Evolutionary conservation across 257 asterid genomes (phyloP), one percentile per base, ranked within the genome.

Genomic region (Mentha longifolia): DNA sequence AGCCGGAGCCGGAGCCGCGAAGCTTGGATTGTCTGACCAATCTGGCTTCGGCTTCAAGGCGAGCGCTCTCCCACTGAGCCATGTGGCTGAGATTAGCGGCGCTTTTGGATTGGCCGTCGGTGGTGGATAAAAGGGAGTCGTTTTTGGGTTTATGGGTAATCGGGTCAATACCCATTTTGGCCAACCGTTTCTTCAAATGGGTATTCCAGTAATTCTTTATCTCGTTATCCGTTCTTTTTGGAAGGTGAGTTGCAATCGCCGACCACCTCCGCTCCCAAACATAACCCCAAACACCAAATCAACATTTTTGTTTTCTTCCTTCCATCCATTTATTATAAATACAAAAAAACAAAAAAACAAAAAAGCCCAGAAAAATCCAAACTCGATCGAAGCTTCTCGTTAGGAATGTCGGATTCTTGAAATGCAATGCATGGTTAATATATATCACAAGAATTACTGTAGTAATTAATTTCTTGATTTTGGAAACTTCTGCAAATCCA

Each of bases 1-100:
- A n/a, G n/a, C n/a, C 72, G 22, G 87, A 82, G 20, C 56, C 78
- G 19, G 81, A 68, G 31, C 78, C 82, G 14, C 87, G 86, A 12
- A 91, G 85, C 65, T 89, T 91, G 17, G 97, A 91, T 33, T 88
- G 97, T 8, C 91, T 30, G 61, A 75, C 97, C 45, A 92, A 67
- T 62, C 98, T 65, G 12, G 97, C 92, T 80, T 92, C 98, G 8
- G 98, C 98, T 81, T 92, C 96, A 9, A 92, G 90, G 0, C 98
- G 83, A n/a, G 98, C 98, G 31, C 96, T 92, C 74, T 92, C 98
- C 98, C 98, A 92, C 74, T 92, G 98, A 25, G 98, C 98, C 96
- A 92, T 90, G 67, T 92, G 98, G 89, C 95, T 92, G 3, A 92
- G 86, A 63, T 90, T 92, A 12, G 96, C 95, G 0, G 96, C 89